Conservation (phyloP, 495 filamentous ascomycete species). For the Xylaria cubensis region DNA sequence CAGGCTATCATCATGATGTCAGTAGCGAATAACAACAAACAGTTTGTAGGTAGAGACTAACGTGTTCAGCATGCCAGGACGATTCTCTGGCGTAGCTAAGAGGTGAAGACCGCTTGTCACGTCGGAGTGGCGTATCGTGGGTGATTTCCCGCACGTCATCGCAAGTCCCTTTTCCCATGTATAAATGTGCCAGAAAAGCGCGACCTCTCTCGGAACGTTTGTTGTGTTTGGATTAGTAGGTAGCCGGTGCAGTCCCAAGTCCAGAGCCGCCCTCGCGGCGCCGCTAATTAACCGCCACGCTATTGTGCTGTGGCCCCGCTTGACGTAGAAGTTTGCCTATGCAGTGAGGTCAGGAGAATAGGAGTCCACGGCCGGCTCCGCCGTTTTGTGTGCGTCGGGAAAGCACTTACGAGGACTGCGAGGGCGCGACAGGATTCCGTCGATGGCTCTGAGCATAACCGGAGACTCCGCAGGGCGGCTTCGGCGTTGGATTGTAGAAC, state of each 20-base stretch:
- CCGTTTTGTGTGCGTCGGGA: too few relatives aligned
- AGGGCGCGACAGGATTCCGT: conserved; percentile 36
- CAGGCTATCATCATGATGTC: conserved; percentile 18
- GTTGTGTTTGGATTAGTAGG: conserved; percentile 38
- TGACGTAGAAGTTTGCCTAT: conserved; percentile 37
- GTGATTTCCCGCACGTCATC: conserved; percentile 65
- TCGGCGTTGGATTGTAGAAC: conserved; percentile 28
- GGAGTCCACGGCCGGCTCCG: background rate
- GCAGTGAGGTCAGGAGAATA: background rate
- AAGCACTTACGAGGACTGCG: conserved; percentile 33
- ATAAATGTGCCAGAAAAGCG: conserved; percentile 69
- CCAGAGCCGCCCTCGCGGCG: conserved; percentile 32
- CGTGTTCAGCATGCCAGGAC: conserved; percentile 8
- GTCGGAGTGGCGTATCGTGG: conserved; percentile 67
- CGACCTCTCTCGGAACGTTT: conserved; percentile 36
- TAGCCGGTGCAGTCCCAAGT: conserved; percentile 36
- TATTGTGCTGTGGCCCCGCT: conserved; percentile 36
- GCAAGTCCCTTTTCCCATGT: conserved; percentile 64
- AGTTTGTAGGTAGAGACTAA: conserved; percentile 3
- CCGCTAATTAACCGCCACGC: conserved; percentile 35
- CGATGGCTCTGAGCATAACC: conserved; percentile 38
- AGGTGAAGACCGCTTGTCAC: conserved; percentile 47
- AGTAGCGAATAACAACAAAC: background rate
- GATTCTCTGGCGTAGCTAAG: conserved; percentile 3
- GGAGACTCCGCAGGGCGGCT: conserved; percentile 31